These are phyloP conservation scores for Eudorina sp. DNA, from an alignment of 139 green algal genomes.

Conservation along the genomic window DNA sequence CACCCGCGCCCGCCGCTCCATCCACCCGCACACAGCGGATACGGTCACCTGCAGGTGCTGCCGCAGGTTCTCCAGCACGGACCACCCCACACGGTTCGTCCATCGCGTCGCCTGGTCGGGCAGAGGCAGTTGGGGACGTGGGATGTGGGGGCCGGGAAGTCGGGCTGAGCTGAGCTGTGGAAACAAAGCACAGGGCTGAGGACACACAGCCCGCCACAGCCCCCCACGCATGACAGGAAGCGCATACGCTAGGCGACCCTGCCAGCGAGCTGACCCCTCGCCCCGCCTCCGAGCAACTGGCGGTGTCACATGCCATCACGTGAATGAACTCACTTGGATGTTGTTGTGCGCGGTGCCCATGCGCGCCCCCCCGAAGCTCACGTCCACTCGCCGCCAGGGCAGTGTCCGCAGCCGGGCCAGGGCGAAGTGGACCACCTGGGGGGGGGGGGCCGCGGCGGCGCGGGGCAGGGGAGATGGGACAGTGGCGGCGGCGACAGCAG, in stretches of 20 bases:
- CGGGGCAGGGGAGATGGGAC: too few species aligned
- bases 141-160: too few species aligned
- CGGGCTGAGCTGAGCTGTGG: not conserved
- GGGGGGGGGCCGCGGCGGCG: too few species aligned
- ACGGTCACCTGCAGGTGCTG: conserved; percentile 22
- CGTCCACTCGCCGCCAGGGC: conserved; percentile 43
- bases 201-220: not conserved
- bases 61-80: conserved; percentile 22
- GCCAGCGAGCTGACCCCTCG: not conserved
- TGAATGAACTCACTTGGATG: conserved; percentile 1
- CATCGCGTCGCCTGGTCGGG: conserved; percentile 16
- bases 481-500: too few species aligned
- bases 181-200: not conserved
- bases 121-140: too few species aligned
- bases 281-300: not conserved
- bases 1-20: too few species aligned
- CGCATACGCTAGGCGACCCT: not conserved
- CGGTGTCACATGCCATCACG: not conserved
- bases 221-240: too few species aligned
- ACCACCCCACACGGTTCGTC: conserved; percentile 20
- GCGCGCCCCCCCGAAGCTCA: conserved; percentile 1
- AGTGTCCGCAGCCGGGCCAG: conserved; percentile 30
- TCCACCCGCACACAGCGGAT: too few species aligned
- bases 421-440: conserved; percentile 15
- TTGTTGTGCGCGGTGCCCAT: conserved; percentile 41